phyloP scores from a whole-genome alignment of 148 eudicot genomes.

The Linanthus parryae region DNA sequence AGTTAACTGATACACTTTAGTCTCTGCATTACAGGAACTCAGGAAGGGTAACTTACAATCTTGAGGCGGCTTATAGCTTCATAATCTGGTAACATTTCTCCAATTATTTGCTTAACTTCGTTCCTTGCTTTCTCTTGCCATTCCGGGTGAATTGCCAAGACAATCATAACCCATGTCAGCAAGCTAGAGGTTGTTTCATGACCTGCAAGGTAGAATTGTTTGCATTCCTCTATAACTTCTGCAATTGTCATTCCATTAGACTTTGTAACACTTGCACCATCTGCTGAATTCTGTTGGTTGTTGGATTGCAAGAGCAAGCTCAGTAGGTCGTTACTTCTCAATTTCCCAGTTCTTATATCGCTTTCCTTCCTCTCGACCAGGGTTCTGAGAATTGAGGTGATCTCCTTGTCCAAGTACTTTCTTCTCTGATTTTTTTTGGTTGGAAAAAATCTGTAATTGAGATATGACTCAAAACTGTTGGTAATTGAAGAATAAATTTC shows the following conservation, averaged over 20 bases:
- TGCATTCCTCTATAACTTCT: slow-evolving; percentile 59
- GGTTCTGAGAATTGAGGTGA: slow-evolving; percentile 34
- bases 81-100: slow-evolving; percentile 18
- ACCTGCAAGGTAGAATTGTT: slow-evolving; percentile 55
- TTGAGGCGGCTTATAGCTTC: slow-evolving; percentile 39
- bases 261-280: background rate
- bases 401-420: slow-evolving; percentile 26
- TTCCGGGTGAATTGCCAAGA: slow-evolving; percentile 41
- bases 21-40: no score
- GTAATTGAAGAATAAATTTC: no score
- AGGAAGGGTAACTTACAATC: slow-evolving; percentile 27
- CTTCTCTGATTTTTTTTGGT: slow-evolving; percentile 38
- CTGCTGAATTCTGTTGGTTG: slow-evolving; percentile 5
- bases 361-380: slow-evolving; percentile 30
- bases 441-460: slow-evolving; percentile 35
- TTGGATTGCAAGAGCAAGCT: slow-evolving; percentile 40
- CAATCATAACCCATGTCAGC: slow-evolving; percentile 53
- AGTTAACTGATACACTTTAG: no score
- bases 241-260: slow-evolving; percentile 26
- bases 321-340: slow-evolving; percentile 30
- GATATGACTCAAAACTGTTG: no score
- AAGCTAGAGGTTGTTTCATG: slow-evolving; percentile 57
- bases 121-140: slow-evolving; percentile 60
- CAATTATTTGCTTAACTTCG: slow-evolving; percentile 34
- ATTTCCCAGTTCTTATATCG: slow-evolving; percentile 17